Evolutionary conservation across 2,329 filamentous ascomycete species (phyloP).

Genomic region (Colletotrichum cereale): DNA sequence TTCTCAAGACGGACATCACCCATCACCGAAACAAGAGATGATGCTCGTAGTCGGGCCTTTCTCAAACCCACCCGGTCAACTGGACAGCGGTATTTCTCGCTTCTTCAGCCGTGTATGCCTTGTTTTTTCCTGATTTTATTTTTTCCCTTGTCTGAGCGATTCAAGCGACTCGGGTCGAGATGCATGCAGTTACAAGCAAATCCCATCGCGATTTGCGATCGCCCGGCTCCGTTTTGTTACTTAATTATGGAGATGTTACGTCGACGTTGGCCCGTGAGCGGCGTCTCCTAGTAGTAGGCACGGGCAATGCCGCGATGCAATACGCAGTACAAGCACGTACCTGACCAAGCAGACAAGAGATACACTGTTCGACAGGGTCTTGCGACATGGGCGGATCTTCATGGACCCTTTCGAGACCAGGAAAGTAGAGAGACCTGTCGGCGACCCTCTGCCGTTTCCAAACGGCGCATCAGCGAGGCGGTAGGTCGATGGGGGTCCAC

Average conservation of each 20-base stretch:
- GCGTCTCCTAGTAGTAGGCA: conserved; percentile 4
- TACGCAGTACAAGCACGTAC: no score
- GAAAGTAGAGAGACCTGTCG: neutral
- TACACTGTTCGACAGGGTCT: conserved; percentile 17
- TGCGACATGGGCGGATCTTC: conserved; percentile 3
- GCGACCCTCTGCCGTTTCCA: neutral
- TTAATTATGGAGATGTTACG: conserved; percentile 16
- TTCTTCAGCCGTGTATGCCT: conserved; percentile 1
- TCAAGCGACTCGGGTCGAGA: conserved; percentile 4
- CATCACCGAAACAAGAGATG: conserved; percentile 4
- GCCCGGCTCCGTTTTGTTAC: conserved; percentile 4
- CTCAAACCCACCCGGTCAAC: neutral
- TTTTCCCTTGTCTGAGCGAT: neutral
- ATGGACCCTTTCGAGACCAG: neutral
- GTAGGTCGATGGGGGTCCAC: neutral
- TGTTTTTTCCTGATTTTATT: neutral
- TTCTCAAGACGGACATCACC: neutral
- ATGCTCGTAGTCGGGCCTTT: conserved; percentile 9
- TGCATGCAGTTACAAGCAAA: neutral
- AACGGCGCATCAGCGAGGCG: conserved; percentile 5
- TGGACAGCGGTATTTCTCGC: neutral
- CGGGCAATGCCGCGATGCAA: neutral
- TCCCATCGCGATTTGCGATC: conserved; percentile 5
- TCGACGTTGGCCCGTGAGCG: conserved; percentile 9
- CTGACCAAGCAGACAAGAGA: neutral